Conservation (phyloP, 2,329 filamentous ascomycete genomes). For the Cladosporium sp. region DNA sequence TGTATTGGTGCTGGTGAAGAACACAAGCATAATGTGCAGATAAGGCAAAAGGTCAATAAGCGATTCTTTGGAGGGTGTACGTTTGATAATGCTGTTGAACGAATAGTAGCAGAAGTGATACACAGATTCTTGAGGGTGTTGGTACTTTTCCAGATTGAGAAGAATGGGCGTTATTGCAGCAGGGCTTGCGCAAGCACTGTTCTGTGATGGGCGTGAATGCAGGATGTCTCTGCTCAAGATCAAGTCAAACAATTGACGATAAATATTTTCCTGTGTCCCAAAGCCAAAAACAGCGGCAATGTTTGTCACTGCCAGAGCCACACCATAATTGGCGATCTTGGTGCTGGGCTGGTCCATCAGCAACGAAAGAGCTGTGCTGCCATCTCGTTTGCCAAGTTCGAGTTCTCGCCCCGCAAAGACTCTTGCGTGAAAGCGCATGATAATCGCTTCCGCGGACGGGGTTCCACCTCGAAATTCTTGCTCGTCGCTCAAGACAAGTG, state of each 20-base stretch:
- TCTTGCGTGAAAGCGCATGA: constrained; percentile 53
- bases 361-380: constrained; percentile 47
- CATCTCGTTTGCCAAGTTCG: constrained; percentile 45
- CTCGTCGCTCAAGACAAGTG: constrained; percentile 41
- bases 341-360: constrained; percentile 55
- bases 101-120: constrained; percentile 13
- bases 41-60: constrained; percentile 54
- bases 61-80: constrained; percentile 30
- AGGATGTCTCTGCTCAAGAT: constrained; percentile 18
- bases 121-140: background rate
- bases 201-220: constrained; percentile 10
- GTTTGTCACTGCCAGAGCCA: constrained; percentile 56
- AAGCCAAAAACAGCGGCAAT: constrained; percentile 52
- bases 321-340: constrained; percentile 37
- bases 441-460: constrained; percentile 47
- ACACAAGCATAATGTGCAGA: constrained; percentile 59
- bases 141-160: background rate
- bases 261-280: constrained; percentile 46
- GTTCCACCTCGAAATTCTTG: constrained; percentile 31
- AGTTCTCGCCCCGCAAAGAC: constrained; percentile 53
- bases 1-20: constrained; percentile 41
- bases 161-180: background rate
- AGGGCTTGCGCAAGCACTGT: too few relatives aligned
- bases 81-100: constrained; percentile 10
- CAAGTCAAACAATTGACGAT: constrained; percentile 36